Percentiles rank a stretch among this genome's conserved stretches.
These are phyloP conservation scores for Myxozyma lipomycoides DNA, from an alignment of 805 yeast species.

Conservation along the genomic window DNA sequence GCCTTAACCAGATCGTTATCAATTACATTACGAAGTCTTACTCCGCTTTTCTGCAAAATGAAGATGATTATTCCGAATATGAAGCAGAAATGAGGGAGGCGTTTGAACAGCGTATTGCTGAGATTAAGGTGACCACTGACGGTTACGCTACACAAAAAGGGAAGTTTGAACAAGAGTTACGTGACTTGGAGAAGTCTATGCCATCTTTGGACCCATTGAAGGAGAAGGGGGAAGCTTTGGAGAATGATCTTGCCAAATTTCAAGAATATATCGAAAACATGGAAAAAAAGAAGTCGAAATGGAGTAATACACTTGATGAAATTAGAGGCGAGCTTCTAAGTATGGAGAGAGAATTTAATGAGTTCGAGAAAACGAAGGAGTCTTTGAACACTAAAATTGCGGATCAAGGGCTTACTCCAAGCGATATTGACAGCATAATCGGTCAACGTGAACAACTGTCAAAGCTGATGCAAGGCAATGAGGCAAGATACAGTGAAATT, in stretches of 20 bases:
- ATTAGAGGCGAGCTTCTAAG: slow-evolving; percentile 52
- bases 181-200: slow-evolving; percentile 44
- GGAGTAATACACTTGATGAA: slow-evolving; percentile 58
- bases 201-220: slow-evolving; percentile 50
- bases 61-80: slow-evolving; percentile 57
- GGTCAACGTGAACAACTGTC: slow-evolving; percentile 58
- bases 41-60: slow-evolving; percentile 57
- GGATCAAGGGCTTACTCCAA: slow-evolving; percentile 56
- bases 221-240: slow-evolving; percentile 59
- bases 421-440: slow-evolving; percentile 60
- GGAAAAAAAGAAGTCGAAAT: slow-evolving; percentile 55
- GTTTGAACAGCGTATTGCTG: slow-evolving; percentile 49
- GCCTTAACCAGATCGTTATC: slow-evolving; percentile 50
- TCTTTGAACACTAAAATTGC: slow-evolving; percentile 43
- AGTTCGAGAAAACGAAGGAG: slow-evolving; percentile 14
- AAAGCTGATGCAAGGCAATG: slow-evolving; percentile 48
- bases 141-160: slow-evolving; percentile 43
- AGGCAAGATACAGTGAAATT: slow-evolving; percentile 46
- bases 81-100: slow-evolving; percentile 54
- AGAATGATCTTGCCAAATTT: slow-evolving; percentile 66
- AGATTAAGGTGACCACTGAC: slow-evolving; percentile 47
- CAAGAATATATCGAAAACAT: slow-evolving; percentile 66
- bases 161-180: slow-evolving; percentile 41
- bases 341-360: slow-evolving; percentile 36
- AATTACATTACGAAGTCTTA: slow-evolving; percentile 65